These are phyloP conservation scores for Daldinia decipiens DNA, from an alignment of 495 filamentous ascomycete genomes.

Conservation along the genomic window DNA sequence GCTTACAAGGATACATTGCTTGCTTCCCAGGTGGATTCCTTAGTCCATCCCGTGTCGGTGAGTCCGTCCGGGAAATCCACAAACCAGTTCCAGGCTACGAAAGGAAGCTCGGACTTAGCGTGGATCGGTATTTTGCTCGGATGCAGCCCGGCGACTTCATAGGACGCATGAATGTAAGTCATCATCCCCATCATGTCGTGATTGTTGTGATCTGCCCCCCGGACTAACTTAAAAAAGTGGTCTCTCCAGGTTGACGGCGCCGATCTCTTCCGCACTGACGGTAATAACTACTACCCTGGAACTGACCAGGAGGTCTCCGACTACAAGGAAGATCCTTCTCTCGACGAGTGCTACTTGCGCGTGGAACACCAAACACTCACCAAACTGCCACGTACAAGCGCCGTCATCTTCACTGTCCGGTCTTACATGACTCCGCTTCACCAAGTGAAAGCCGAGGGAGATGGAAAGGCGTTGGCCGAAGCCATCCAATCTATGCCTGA, in stretches of 20 bases:
- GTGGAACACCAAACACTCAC: constrained; percentile 77
- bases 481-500: constrained; percentile 72
- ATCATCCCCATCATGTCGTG: too few species aligned
- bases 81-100: constrained; percentile 68
- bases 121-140: constrained; percentile 73
- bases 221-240: constrained; percentile 24
- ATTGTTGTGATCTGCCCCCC: neutral
- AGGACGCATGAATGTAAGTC: constrained; percentile 56
- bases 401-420: constrained; percentile 74
- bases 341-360: constrained; percentile 56
- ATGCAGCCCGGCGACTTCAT: constrained; percentile 63
- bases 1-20: constrained; percentile 41
- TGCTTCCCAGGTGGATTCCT: constrained; percentile 41
- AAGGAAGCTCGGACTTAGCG: constrained; percentile 69
- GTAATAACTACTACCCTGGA: constrained; percentile 36
- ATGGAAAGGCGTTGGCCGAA: constrained; percentile 65
- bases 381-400: constrained; percentile 69
- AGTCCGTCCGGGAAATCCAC: constrained; percentile 64
- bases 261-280: constrained; percentile 37
- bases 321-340: constrained; percentile 18
- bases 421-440: constrained; percentile 74
- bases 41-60: constrained; percentile 36
- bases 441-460: constrained; percentile 71
- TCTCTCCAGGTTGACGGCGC: constrained; percentile 35
- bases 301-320: constrained; percentile 16